Evolutionary conservation across 2,329 filamentous ascomycete species (phyloP), one percentile per base, ranked within the genome.

Genomic region (Fusarium sp.): DNA sequence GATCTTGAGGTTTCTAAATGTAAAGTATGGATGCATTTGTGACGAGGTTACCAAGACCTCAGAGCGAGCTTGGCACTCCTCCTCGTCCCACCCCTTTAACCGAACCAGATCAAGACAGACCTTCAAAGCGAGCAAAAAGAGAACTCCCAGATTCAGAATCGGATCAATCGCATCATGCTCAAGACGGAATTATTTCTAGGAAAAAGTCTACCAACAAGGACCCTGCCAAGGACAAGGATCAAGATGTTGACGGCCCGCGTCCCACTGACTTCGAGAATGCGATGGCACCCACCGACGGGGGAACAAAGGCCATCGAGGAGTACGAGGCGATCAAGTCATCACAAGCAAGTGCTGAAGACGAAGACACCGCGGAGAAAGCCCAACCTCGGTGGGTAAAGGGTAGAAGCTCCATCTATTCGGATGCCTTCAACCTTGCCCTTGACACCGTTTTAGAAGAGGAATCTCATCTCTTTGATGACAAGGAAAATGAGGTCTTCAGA

Each of bases 371-470:
- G 10, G 79, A 86, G 6, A 86, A 88, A 72, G 81, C 66, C 72
- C 79, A 70, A 6, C 76, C 81, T 6, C 58, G 69, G 69, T 98
- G 94, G 94, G 83, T 91, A 6, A 91, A 88, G 78, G 94, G 95
- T 0, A 92, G 91, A 81, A 97, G 92, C 79, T 98, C 95, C 2
- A 94, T 99, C 65, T 99, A 99, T 78, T 95, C 98, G 20, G 97
- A 99, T 84, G 97, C 97, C 1, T 99, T 99, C 86, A 98, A 98
- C 79, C 87, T 98, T 16, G 95, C 96, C 3, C 85, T 99, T 58
- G 92, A 96, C 68, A 98, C 94, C 0, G 97, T 99, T 5, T 84
- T 98, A 14, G 92, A 94, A 58, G 94, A 98, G 67, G 97, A 99
- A 83, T 89, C 90, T 1, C 94, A 98, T 82, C 85, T 99, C 0